Evolutionary conservation across 2,329 filamentous ascomycete species (phyloP).

Genomic region (Thermoascus crustaceus): DNA sequence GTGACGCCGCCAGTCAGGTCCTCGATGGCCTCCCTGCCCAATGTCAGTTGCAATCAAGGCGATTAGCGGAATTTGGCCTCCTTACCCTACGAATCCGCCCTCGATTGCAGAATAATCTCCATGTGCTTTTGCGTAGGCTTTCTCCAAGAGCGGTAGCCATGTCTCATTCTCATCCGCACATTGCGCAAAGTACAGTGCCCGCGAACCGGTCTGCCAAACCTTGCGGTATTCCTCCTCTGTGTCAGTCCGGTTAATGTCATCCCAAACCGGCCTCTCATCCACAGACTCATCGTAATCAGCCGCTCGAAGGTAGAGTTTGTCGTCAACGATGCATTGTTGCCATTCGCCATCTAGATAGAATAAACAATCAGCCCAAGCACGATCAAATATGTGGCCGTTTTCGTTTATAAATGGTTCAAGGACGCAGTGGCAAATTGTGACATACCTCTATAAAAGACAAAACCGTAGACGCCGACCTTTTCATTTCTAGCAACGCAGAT

Average conservation of each 20-base stretch:
- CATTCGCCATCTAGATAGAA: conserved; percentile 63
- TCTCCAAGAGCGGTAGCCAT: conserved; percentile 70
- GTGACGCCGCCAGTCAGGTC: conserved; percentile 49
- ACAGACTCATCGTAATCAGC: conserved; percentile 74
- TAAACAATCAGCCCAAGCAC: not conserved
- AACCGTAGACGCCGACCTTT: conserved; percentile 72
- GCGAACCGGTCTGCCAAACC: conserved; percentile 65
- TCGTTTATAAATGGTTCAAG: too few species aligned
- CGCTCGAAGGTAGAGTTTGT: conserved; percentile 77
- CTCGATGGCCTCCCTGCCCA: conserved; percentile 46
- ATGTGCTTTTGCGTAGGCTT: conserved; percentile 78
- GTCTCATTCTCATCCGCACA: conserved; percentile 71
- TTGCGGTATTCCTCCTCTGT: conserved; percentile 63
- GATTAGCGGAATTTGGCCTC: not conserved
- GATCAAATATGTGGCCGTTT: not conserved
- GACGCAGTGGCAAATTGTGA: too few species aligned
- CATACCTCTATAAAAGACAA: conserved; percentile 69
- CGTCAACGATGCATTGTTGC: conserved; percentile 86
- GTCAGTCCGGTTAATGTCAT: conserved; percentile 66
- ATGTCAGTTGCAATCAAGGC: conserved; percentile 1
- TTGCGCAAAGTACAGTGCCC: conserved; percentile 70
- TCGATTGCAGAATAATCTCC: conserved; percentile 69
- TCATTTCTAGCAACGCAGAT: conserved; percentile 67
- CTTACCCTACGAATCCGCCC: conserved; percentile 60
- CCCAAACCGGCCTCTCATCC: conserved; percentile 63